A percentile compares a stretch with the other conserved stretches of the same genome.
Evolutionary conservation across 2,329 filamentous ascomycete species (phyloP).

Genomic region (Aspergillus niger): DNA sequence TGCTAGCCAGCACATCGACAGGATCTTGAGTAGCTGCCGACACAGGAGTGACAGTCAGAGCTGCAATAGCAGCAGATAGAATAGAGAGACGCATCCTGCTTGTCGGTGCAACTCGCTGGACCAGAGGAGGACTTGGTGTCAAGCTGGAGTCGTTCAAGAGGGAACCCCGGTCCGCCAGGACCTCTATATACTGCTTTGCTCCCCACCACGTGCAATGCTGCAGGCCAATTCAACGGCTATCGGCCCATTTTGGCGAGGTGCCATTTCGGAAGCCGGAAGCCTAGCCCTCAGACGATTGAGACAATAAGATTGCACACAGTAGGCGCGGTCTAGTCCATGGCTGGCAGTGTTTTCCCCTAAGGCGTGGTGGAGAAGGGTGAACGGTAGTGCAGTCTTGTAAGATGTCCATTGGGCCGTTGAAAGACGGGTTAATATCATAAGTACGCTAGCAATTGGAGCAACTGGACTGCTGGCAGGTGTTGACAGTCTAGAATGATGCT

Average conservation of each 20-base stretch:
- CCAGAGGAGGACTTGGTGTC: neutral
- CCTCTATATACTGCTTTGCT: constrained; percentile 1
- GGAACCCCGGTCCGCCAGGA: neutral
- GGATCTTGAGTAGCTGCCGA: constrained; percentile 5
- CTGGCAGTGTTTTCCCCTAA: neutral
- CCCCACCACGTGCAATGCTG: neutral
- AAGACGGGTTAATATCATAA: too few relatives aligned
- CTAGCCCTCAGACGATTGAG: neutral
- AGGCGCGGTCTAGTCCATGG: neutral
- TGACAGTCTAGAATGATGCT: neutral
- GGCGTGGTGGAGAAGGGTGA: neutral
- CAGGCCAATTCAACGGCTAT: neutral
- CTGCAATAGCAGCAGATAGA: constrained; percentile 4
- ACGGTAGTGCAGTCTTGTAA: neutral
- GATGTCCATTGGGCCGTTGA: neutral
- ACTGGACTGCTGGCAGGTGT: neutral
- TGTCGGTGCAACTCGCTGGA: neutral
- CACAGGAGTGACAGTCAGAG: constrained; percentile 6
- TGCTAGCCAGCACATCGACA: constrained; percentile 13
- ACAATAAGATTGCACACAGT: neutral
- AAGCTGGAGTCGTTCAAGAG: neutral
- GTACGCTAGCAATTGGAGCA: too few relatives aligned
- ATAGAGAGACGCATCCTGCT: constrained; percentile 4
- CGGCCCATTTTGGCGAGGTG: neutral
- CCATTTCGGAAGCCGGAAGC: neutral